Conservation (phyloP, 768 basidiomycete genomes). For the Nevesoporus exiguus region DNA sequence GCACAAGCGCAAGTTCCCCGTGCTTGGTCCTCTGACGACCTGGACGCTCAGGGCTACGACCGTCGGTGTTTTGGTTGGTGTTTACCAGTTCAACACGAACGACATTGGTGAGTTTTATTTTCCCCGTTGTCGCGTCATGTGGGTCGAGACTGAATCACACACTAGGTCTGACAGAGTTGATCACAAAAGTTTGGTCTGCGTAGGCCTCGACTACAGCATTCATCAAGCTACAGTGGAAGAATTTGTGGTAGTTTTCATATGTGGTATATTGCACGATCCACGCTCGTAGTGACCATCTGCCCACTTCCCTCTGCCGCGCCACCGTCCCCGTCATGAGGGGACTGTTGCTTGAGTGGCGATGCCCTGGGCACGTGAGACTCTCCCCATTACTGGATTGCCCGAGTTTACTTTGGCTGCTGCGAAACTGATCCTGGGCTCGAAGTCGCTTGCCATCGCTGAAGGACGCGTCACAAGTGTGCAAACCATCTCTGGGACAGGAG, state of each 20-base stretch:
- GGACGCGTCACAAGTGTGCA: conserved; percentile 77
- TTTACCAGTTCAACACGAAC: conserved; percentile 98
- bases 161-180: conserved; percentile 80
- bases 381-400: conserved; percentile 84
- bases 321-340: no score
- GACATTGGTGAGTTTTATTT: conserved; percentile 74
- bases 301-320: no score
- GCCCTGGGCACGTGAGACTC: no score
- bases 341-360: no score
- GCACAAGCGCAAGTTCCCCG: conserved; percentile 91
- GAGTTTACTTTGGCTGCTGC: conserved; percentile 82
- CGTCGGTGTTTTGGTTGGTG: conserved; percentile 77
- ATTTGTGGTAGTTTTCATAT: no score
- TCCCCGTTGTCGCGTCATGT: neutral
- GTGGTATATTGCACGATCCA: no score
- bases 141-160: neutral
- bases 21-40: conserved; percentile 59
- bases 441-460: conserved; percentile 67
- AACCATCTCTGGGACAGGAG: conserved; percentile 94
- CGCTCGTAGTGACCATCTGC: no score
- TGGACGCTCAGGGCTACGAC: conserved; percentile 82
- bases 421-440: conserved; percentile 73
- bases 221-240: no score
- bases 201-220: conserved; percentile 29
- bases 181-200: conserved; percentile 80